Evolutionary conservation across 164 flowering plant genomes (phyloP), one percentile per base, ranked within the genome.

Genomic region (Echeveria elegans): DNA sequence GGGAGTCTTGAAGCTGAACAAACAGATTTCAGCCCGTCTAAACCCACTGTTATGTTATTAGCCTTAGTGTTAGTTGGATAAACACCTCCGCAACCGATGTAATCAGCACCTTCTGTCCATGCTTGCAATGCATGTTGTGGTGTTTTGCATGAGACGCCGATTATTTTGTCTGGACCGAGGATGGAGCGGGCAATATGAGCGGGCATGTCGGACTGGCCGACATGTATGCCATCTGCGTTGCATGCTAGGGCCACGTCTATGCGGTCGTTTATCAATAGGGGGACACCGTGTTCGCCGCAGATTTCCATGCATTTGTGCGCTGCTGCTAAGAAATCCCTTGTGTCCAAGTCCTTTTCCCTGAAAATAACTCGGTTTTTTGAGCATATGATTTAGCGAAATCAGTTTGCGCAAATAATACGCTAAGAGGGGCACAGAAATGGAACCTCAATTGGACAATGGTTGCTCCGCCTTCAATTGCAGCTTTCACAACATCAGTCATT

Each of bases 191-290:
- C 95, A 6, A 67, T 65, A 63, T 67, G 70, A 5, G 74, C 87
- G 31, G 90, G 88, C 86, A 91, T 89, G 82, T 94, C 98, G 40
- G 97, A 91, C 72, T 94, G 98, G 47, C 98, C 98, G 64, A 94
- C 81, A 78, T 91, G 97, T 37, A 91, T 88, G 1, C 97, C 99
- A 77, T 94, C 97, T n/a, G 97, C 95, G 69, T 86, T 82, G 74
- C 90, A 82, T 48, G 99, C 96, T 63, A 94, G 82, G 68, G 99
- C 97, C 24, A 94, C 73, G 69, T 94, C 97, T 4, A 94, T 71
- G 23, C 97, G 79, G 70, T 94, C 97, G 65, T 94, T 94, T 65
- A 94, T 91, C 52, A 94, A 68, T 7, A 94, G 72, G 61, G 92
- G 90, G 6, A 94, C 84, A 61, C 84, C 84, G 64, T 81, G 71